These are phyloP conservation scores for Puccinia triticina DNA, from an alignment of 1,284 basidiomycete genomes.

Conservation along the genomic window DNA sequence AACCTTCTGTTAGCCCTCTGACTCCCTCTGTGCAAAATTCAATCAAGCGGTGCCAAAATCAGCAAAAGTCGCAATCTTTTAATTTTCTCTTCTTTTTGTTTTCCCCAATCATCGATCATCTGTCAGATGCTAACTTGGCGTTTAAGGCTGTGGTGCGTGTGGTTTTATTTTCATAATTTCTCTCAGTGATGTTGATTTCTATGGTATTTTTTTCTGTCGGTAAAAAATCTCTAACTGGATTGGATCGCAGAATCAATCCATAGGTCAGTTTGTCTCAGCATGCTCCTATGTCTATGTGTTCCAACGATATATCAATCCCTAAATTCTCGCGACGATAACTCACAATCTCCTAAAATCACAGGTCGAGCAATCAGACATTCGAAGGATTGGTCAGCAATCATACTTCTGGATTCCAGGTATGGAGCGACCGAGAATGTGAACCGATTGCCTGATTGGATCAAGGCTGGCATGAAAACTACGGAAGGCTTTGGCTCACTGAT, in stretches of 20 bases:
- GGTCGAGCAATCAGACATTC: constrained; percentile 86
- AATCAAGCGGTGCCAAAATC: background rate
- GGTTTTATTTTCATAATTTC: background rate
- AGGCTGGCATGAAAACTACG: constrained; percentile 67
- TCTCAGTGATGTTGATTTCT: background rate
- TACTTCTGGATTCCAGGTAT: constrained; percentile 83
- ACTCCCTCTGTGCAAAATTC: background rate
- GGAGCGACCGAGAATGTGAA: constrained; percentile 68
- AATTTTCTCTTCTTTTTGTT: background rate
- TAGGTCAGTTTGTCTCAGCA: constrained; percentile 37
- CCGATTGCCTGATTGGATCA: constrained; percentile 88
- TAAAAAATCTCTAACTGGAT: background rate
- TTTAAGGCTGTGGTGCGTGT: constrained; percentile 75
- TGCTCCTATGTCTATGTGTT: constrained; percentile 21
- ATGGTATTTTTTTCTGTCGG: background rate
- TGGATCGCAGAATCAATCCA: constrained; percentile 29
- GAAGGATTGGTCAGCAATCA: constrained; percentile 75
- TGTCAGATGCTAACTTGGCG: constrained; percentile 71
- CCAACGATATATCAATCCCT: background rate
- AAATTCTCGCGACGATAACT: background rate
- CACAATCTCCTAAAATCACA: constrained; percentile 58
- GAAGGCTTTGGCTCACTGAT: constrained; percentile 75
- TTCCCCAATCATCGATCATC: constrained; percentile 50
- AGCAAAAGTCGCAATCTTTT: background rate
- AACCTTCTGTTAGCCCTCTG: constrained; percentile 73